Base-by-base conservation (phyloP, 352 stramenopile genomes). In the Blastocystis sp. region DNA sequence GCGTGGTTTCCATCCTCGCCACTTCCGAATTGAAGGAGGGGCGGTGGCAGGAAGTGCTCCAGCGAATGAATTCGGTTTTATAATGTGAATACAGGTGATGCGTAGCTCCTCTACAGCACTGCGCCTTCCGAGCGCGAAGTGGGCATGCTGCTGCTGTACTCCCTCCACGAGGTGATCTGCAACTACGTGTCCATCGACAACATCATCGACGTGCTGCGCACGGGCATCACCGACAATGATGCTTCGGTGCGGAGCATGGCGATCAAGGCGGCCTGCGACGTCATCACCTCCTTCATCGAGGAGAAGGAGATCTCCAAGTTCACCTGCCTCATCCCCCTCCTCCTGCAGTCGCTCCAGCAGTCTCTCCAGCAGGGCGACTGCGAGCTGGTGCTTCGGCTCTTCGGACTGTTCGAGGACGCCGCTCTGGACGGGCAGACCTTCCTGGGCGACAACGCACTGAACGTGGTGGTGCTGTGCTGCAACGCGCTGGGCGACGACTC, bases 401-500 rank as follows among this genome's bases (percentile, higher is more conserved):
- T 84, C 52, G 74, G 74, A 14, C 41, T 84, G 17, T 84, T 84
- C 61, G 74, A 84, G 11, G 74, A 84, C 74, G n/a, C 34, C 1
- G 60, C 74, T 19, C 52, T 67, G 11, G 45, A 28, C 38, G 28
- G 23, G 9, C 14, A 11, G 28, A 52, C 53, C 9, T 69, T 84
- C 56, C 34, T 84, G 2, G 45, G 60, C 21, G 3, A 23, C 2
- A 34, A 52, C 28, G 2, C 66, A 0, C 17, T 41, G 3, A 14
- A 62, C 21, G 28, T 84, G 1, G 28, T 84, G 45, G 38, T 19
- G 17, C n/a, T 59, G 0, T 84, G 74, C 61, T 84, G 74, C 61
- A 17, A 56, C 48, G 48, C 48, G 48, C 48, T 56, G 48, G 48
- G 48, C 48, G 48, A 56, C 48, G 48, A 56, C 48, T 17, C 5